Conservation (phyloP, 2,329 filamentous ascomycete species). For the Calonectria honghensis region DNA sequence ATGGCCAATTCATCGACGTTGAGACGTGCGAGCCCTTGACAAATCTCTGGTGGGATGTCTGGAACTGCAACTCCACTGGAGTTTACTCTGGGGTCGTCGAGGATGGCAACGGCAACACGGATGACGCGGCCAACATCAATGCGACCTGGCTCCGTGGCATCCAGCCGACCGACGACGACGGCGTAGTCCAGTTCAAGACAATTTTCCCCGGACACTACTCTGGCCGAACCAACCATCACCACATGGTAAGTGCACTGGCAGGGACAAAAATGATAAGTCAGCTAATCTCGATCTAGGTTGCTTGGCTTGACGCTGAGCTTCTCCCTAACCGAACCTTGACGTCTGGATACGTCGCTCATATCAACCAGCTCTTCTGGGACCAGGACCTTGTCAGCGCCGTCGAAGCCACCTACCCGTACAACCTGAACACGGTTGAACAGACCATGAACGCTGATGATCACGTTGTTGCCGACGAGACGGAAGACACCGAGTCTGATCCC, state of each 20-base stretch:
- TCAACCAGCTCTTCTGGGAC: conserved; percentile 76
- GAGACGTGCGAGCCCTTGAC: conserved; percentile 64
- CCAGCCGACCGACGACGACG: conserved; percentile 58
- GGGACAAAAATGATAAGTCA: neutral
- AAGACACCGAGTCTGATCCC: conserved; percentile 11
- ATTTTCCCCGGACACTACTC: conserved; percentile 61
- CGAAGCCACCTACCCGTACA: conserved; percentile 65
- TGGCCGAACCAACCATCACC: conserved; percentile 60
- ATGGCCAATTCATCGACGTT: conserved; percentile 66
- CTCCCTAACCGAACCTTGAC: conserved; percentile 68
- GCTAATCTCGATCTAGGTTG: neutral
- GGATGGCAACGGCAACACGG: conserved; percentile 59
- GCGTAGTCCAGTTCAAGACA: conserved; percentile 58
- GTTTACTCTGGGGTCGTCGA: conserved; percentile 65
- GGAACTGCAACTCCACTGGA: conserved; percentile 67
- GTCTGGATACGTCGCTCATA: conserved; percentile 68
- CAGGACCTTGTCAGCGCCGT: conserved; percentile 70
- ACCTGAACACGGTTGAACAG: conserved; percentile 62
- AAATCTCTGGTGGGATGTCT: conserved; percentile 63
- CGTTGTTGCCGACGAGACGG: neutral
- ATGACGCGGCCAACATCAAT: conserved; percentile 45
- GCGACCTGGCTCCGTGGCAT: conserved; percentile 58
- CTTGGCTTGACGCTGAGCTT: conserved; percentile 51
- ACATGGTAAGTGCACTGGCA: conserved; percentile 51
- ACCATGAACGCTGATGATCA: conserved; percentile 69